Conservation (phyloP, 2,329 filamentous ascomycete genomes). For the Aspergillus floridensis region DNA sequence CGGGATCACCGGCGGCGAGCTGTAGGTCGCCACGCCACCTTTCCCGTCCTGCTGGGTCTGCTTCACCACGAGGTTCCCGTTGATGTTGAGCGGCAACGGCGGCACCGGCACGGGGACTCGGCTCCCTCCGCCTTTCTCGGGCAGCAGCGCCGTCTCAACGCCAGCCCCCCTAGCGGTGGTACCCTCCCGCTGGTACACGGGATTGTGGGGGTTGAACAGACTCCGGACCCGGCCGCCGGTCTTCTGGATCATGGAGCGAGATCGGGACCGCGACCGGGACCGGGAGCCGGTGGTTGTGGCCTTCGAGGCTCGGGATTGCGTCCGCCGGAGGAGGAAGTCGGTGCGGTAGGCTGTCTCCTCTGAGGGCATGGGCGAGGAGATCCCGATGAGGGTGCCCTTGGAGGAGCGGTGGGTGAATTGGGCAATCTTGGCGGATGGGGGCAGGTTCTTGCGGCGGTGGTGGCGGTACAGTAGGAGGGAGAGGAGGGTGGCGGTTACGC, state of each 20-base stretch:
- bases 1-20: constrained; percentile 20
- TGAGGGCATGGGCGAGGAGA: constrained; percentile 45
- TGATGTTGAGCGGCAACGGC: constrained; percentile 18
- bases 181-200: constrained; percentile 6
- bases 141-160: neutral
- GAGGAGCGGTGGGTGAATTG: constrained; percentile 34
- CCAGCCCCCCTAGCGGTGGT: neutral
- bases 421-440: constrained; percentile 20
- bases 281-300: constrained; percentile 11
- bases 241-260: constrained; percentile 22
- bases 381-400: constrained; percentile 33
- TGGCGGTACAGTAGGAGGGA: constrained; percentile 43
- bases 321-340: constrained; percentile 42
- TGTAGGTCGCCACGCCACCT: neutral
- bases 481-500: constrained; percentile 43
- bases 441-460: constrained; percentile 18
- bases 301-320: constrained; percentile 11
- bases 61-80: neutral
- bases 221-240: constrained; percentile 38
- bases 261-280: constrained; percentile 32
- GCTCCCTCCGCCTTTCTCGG: neutral
- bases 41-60: neutral
- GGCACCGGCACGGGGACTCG: neutral
- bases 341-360: constrained; percentile 44
- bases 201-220: constrained; percentile 25